Evolutionary conservation across 495 filamentous ascomycete species (phyloP).

Genomic region (Rhypophila decipiens): DNA sequence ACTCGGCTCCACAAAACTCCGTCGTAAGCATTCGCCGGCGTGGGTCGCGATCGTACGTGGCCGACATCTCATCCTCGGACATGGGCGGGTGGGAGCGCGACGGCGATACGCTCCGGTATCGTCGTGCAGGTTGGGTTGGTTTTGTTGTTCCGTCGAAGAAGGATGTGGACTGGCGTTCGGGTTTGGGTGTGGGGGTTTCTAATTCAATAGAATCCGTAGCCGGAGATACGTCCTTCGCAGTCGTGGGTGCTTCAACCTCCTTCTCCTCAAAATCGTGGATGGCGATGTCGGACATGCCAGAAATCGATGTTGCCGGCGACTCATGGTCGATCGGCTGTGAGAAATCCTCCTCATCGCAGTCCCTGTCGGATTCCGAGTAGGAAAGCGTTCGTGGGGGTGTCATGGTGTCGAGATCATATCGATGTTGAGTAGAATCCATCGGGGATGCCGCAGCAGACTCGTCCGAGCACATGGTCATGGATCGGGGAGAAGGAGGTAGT

Average conservation of each 20-base stretch:
- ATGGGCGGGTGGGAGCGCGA: conserved; percentile 23
- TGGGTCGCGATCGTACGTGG: conserved; percentile 17
- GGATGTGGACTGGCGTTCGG: conserved; percentile 20
- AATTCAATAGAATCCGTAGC: conserved; percentile 19
- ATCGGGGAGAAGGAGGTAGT: conserved; percentile 40
- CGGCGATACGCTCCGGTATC: conserved; percentile 25
- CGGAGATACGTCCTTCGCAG: conserved; percentile 1
- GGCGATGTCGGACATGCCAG: conserved; percentile 26
- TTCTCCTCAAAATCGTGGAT: conserved; percentile 15
- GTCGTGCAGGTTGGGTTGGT: conserved; percentile 18
- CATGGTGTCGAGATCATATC: conserved; percentile 18
- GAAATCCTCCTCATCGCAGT: conserved; percentile 26
- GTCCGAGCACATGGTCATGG: conserved; percentile 42
- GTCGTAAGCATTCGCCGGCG: conserved; percentile 10
- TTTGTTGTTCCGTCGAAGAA: conserved; percentile 26
- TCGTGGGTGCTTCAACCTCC: conserved; percentile 6
- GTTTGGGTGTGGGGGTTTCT: conserved; percentile 34
- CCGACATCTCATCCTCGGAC: conserved; percentile 11
- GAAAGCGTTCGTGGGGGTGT: conserved; percentile 38
- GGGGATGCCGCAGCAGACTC: conserved; percentile 30
- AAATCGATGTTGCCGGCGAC: conserved; percentile 28
- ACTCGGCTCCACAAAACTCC: not conserved
- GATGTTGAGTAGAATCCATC: conserved; percentile 13
- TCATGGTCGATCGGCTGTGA: conserved; percentile 29
- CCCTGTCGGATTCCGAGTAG: conserved; percentile 40